Conservation (phyloP, 2,329 filamentous ascomycete genomes). For the Sporothrix luriei region DNA sequence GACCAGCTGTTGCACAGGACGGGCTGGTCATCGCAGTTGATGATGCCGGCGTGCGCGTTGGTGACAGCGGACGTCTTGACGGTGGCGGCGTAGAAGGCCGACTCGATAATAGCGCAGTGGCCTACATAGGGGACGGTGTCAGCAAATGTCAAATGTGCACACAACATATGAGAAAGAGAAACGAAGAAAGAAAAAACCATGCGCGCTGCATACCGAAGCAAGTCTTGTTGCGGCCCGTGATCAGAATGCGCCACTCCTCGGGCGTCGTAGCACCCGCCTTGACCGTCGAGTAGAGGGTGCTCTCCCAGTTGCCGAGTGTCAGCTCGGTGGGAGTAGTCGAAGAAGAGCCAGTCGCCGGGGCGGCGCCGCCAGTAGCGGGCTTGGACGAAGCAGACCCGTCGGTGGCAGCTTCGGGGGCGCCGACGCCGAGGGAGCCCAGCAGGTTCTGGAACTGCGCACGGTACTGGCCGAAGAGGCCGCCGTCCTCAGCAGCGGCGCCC, state of each 20-base stretch:
- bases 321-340: conserved; percentile 51
- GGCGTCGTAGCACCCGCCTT: conserved; percentile 61
- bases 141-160: not conserved
- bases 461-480: conserved; percentile 57
- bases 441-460: conserved; percentile 66
- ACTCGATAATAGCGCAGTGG: conserved; percentile 65
- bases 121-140: conserved; percentile 48
- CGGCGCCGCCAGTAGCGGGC: conserved; percentile 53
- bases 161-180: not conserved
- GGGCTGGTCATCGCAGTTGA: conserved; percentile 75
- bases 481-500: conserved; percentile 52
- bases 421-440: conserved; percentile 57
- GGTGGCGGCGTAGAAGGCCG: conserved; percentile 67
- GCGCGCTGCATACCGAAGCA: conserved; percentile 61
- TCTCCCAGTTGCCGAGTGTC: conserved; percentile 70
- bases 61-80: conserved; percentile 64
- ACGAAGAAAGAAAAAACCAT: not conserved
- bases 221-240: conserved; percentile 76
- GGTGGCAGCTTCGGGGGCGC: conserved; percentile 43
- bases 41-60: conserved; percentile 66
- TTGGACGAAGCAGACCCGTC: conserved; percentile 11
- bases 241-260: conserved; percentile 74
- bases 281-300: conserved; percentile 65
- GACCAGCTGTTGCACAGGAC: conserved; percentile 77
- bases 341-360: conserved; percentile 37